Base-by-base conservation (phyloP, 2,329 filamentous ascomycete species). In the Corinectria fuckeliana region DNA sequence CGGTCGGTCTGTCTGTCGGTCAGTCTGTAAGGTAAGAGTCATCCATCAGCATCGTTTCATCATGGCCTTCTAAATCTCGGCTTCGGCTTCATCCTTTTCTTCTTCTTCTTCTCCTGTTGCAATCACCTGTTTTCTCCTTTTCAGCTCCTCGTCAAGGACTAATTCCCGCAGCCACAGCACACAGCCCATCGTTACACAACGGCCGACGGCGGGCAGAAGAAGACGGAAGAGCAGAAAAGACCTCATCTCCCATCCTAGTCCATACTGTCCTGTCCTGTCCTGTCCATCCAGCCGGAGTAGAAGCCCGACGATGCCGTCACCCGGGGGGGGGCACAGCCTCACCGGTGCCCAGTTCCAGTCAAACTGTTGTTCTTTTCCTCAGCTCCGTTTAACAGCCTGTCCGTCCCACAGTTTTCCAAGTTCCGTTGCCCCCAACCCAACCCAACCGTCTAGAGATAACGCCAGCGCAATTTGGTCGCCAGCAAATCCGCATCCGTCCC, bases 231-330 rank as follows among this genome's bases (percentile, higher is more conserved):
- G 25, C 20, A 51, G 54, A 52, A 61, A 63, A 62, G 55, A 50
- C 30, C 61, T 59, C 59, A 63, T 45, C 28, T 50, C 36, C 36
- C 32, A 39, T 36, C 21, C 20, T 21, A 3, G 23, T 28, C 13
- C n/a, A n/a, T n/a, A n/a, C n/a, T n/a, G n/a, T n/a, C n/a, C n/a
- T n/a, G n/a, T 16, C 16, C 7, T 26, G 18, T 20, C 20, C n/a
- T 20, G 38, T 13, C 23, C 25, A 5, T 16, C 45, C 51, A 28
- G 14, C 38, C 61, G 61, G 61, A 62, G 28, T 25, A 53, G 36
- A 50, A 50, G 11, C 47, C 61, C 61, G 61, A 63, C 58, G 48
- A 52, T 61, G 58, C 61, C 61, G 61, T 58, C 45, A 39, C 45
- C 36, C 44, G 48, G 36, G 25, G 26, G 26, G 8, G 6, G 10